These are phyloP conservation scores for Pseudodiploospora longispora DNA, from an alignment of 2,329 filamentous ascomycete genomes.

Conservation along the genomic window DNA sequence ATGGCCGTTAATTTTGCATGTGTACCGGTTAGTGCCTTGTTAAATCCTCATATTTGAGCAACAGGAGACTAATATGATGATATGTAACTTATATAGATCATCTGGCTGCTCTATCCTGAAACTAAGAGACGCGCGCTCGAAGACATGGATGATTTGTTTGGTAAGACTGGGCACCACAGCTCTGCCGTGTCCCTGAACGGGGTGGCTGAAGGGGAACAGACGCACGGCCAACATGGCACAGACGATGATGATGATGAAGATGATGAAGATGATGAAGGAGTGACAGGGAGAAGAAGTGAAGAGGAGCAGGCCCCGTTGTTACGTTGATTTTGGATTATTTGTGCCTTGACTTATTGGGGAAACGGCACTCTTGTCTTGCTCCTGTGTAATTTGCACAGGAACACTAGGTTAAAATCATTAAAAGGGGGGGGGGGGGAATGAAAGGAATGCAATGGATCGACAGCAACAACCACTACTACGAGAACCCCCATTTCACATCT, in stretches of 20 bases:
- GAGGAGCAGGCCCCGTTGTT: slow-evolving; percentile 9
- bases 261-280: neutral
- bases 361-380: no score
- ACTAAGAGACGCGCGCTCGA: slow-evolving; percentile 34
- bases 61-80: neutral
- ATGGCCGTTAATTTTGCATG: slow-evolving; percentile 25
- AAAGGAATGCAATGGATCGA: no score
- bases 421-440: no score
- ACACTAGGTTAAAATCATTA: no score
- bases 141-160: slow-evolving; percentile 37
- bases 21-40: slow-evolving; percentile 8
- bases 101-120: slow-evolving; percentile 36
- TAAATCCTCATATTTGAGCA: no score
- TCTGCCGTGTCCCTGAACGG: neutral
- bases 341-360: no score
- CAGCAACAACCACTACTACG: no score
- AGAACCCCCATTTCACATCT: no score
- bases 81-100: slow-evolving; percentile 19
- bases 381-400: no score
- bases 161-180: slow-evolving; percentile 4
- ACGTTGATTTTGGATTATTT: neutral
- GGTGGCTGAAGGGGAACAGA: neutral
- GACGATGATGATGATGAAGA: neutral
- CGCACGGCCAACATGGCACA: neutral
- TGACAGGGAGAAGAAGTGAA: neutral